Evolutionary conservation across 2,329 filamentous ascomycete genomes (phyloP).

Genomic region (Emergomyces pasteurianus): DNA sequence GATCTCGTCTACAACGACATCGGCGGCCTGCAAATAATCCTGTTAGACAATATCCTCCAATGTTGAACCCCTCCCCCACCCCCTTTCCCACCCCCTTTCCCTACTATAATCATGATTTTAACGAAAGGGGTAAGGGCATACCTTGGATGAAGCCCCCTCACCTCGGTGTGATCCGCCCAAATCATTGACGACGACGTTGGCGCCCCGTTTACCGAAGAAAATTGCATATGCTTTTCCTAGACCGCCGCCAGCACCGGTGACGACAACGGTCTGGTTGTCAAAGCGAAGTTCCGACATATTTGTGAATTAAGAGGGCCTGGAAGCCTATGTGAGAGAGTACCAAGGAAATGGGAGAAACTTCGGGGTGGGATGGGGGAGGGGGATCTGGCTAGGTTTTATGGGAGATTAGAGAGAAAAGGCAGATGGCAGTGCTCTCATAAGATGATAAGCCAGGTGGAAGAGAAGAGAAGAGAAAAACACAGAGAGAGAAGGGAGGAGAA

Average conservation of each 20-base stretch:
- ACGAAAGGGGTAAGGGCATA: slow-evolving; percentile 39
- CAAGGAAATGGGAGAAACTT: not conserved
- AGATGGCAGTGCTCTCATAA: too few relatives aligned
- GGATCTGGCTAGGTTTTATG: not conserved
- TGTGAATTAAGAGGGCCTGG: slow-evolving; percentile 5
- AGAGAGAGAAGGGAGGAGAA: not conserved
- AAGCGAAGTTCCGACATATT: slow-evolving; percentile 64
- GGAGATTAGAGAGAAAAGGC: not conserved
- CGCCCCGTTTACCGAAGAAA: slow-evolving; percentile 86
- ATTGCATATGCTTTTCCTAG: slow-evolving; percentile 70
- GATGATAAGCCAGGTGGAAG: not conserved
- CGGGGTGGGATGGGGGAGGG: slow-evolving; percentile 1
- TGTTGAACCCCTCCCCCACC: too few relatives aligned
- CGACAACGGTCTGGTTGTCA: slow-evolving; percentile 79
- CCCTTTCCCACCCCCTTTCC: too few relatives aligned
- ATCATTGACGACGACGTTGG: slow-evolving; percentile 93
- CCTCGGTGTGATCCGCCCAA: slow-evolving; percentile 87
- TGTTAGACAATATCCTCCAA: not conserved
- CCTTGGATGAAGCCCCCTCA: slow-evolving; percentile 77
- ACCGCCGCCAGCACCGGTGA: slow-evolving; percentile 76
- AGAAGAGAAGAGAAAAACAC: not conserved
- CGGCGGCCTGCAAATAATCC: slow-evolving; percentile 55
- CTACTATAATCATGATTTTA: not conserved
- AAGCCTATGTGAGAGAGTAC: not conserved
- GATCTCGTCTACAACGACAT: slow-evolving; percentile 39